Conservation (phyloP, 495 filamentous ascomycete genomes). For the Letharia columbiana region DNA sequence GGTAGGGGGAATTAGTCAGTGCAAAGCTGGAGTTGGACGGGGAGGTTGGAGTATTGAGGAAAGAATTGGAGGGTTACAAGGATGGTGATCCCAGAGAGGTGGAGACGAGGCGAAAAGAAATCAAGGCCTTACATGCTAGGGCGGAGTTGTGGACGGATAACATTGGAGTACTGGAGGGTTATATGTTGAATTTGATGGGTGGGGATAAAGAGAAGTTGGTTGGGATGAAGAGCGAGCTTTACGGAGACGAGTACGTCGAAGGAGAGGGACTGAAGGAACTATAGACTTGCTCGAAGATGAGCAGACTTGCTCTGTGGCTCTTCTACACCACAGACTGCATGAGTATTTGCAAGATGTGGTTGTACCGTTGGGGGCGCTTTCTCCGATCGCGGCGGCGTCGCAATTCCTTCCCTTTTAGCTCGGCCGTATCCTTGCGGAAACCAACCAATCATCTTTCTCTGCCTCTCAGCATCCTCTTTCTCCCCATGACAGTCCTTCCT, state of each 20-base stretch:
- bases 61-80: slow-evolving; percentile 40
- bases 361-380: no score
- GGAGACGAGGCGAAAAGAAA: slow-evolving; percentile 43
- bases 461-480: no score
- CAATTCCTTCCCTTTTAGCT: no score
- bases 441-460: no score
- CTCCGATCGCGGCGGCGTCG: no score
- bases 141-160: slow-evolving; percentile 55
- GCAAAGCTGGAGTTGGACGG: slow-evolving; percentile 30
- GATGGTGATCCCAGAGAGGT: slow-evolving; percentile 47
- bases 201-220: slow-evolving; percentile 46
- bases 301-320: background rate
- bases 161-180: slow-evolving; percentile 55
- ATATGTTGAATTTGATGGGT: slow-evolving; percentile 41
- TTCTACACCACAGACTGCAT: background rate
- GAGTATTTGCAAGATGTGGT: background rate
- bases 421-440: no score
- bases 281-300: slow-evolving; percentile 17
- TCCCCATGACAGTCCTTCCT: no score
- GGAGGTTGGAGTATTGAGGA: slow-evolving; percentile 33
- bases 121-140: slow-evolving; percentile 36
- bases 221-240: slow-evolving; percentile 46
- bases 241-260: slow-evolving; percentile 56
- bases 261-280: slow-evolving; percentile 53
- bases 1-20: slow-evolving; percentile 30